phyloP scores from a whole-genome alignment of 2,329 filamentous ascomycete species.

The Xylariaceae sp. region DNA sequence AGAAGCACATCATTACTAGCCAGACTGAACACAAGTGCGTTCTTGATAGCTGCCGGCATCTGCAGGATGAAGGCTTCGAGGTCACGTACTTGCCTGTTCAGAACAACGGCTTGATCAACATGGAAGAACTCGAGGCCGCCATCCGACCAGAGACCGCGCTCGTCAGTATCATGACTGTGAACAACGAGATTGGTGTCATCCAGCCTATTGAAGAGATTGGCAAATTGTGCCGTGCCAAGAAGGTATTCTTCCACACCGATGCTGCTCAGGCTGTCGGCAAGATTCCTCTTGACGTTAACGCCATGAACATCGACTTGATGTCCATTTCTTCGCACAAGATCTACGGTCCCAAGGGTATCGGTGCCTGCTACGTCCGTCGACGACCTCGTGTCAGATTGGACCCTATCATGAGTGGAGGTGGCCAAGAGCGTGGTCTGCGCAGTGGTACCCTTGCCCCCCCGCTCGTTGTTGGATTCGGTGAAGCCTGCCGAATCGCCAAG shows the following conservation, averaged over 20 bases:
- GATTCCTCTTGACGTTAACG: slow-evolving; percentile 92
- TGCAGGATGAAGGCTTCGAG: slow-evolving; percentile 94
- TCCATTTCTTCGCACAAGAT: slow-evolving; percentile 99
- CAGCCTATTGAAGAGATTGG: slow-evolving; percentile 93
- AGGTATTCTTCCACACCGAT: slow-evolving; percentile 97
- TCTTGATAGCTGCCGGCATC: slow-evolving; percentile 89
- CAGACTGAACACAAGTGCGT: slow-evolving; percentile 99
- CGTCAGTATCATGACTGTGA: slow-evolving; percentile 97
- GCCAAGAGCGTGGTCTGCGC: slow-evolving; percentile 89
- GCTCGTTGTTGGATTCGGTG: slow-evolving; percentile 86
- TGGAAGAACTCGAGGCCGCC: slow-evolving; percentile 79
- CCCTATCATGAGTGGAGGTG: slow-evolving; percentile 91
- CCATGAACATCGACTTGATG: slow-evolving; percentile 98
- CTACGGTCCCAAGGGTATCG: slow-evolving; percentile 95
- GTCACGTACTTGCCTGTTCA: slow-evolving; percentile 95
- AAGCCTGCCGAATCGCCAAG: slow-evolving; percentile 86
- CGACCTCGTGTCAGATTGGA: slow-evolving; percentile 90
- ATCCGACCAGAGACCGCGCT: slow-evolving; percentile 87
- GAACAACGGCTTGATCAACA: slow-evolving; percentile 74
- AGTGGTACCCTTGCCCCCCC: slow-evolving; percentile 91
- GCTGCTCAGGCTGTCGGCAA: slow-evolving; percentile 97
- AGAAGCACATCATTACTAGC: slow-evolving; percentile 95
- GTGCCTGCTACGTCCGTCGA: slow-evolving; percentile 91
- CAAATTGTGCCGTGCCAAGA: slow-evolving; percentile 81
- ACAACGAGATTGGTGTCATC: slow-evolving; percentile 99